phyloP scores from a whole-genome alignment of 1,284 basidiomycete species.

The Tylopilus sp. region DNA sequence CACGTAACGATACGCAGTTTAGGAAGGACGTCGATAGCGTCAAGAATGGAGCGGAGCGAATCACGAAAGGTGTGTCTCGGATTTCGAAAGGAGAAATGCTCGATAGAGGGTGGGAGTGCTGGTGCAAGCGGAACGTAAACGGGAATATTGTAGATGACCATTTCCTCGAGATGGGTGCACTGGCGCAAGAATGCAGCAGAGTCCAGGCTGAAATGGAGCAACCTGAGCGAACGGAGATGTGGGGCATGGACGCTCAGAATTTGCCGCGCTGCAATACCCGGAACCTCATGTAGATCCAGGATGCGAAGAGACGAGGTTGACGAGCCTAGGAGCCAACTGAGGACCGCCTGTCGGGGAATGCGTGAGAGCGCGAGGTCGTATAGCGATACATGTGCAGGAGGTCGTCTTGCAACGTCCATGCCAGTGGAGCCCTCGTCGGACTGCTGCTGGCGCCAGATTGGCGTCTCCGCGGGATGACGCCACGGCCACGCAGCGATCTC shows the following conservation, averaged over 20 bases:
- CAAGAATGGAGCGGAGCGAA: constrained; percentile 33
- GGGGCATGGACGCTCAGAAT: constrained; percentile 33
- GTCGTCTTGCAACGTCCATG: constrained; percentile 3
- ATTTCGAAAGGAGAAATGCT: constrained; percentile 41
- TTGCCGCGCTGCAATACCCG: constrained; percentile 26
- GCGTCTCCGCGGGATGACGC: constrained; percentile 11
- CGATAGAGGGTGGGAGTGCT: constrained; percentile 36
- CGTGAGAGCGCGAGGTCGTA: constrained; percentile 44
- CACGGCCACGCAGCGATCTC: constrained; percentile 39
- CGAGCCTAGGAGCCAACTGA: constrained; percentile 40
- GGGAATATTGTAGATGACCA: constrained; percentile 40
- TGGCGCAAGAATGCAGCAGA: constrained; percentile 34
- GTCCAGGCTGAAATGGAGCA: constrained; percentile 36
- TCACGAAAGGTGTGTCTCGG: constrained; percentile 24
- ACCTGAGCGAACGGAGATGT: constrained; percentile 40
- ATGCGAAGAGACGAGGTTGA: constrained; percentile 38
- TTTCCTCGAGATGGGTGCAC: constrained; percentile 42
- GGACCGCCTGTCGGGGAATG: constrained; percentile 29
- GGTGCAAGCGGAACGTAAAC: constrained; percentile 31
- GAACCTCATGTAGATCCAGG: constrained; percentile 40
- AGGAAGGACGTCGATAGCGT: constrained; percentile 35
- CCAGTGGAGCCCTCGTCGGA: not conserved
- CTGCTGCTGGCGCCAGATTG: not conserved
- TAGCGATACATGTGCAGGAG: constrained; percentile 20
- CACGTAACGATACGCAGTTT: constrained; percentile 39